Evolutionary conservation across 306 rosid species (phyloP).

Genomic region (Clitoria ternatea): DNA sequence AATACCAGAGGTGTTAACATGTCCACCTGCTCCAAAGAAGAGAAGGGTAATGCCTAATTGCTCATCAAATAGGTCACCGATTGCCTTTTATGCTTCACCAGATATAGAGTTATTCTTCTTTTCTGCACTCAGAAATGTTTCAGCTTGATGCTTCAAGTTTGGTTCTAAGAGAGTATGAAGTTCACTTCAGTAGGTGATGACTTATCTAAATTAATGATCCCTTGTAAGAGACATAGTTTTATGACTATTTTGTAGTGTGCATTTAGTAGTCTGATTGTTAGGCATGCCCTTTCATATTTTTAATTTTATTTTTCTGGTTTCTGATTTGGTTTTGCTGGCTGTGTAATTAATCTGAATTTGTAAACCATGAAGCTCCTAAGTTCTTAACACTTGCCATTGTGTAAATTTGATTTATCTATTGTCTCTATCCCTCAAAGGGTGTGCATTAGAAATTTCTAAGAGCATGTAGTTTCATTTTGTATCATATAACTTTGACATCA

Average conservation of each 20-base stretch:
- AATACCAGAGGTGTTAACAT: conserved; percentile 41
- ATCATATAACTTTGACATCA: neutral
- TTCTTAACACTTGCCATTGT: neutral
- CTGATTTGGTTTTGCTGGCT: neutral
- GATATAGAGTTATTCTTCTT: conserved; percentile 53
- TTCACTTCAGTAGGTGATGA: conserved; percentile 20
- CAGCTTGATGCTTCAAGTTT: conserved; percentile 1
- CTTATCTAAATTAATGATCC: conserved; percentile 10
- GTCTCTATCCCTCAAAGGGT: neutral
- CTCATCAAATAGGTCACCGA: conserved; percentile 26
- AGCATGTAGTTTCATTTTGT: neutral
- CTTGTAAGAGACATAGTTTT: conserved; percentile 4
- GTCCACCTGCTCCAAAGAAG: conserved; percentile 71
- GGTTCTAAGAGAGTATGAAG: neutral
- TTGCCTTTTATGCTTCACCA: conserved; percentile 36
- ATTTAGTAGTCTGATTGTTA: neutral
- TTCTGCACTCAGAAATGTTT: conserved; percentile 37
- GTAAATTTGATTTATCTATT: neutral
- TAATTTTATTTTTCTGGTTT: neutral
- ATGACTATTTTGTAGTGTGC: conserved; percentile 14
- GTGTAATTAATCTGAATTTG: neutral
- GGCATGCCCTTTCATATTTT: neutral
- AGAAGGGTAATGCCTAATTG: conserved; percentile 30
- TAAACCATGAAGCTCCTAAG: neutral
- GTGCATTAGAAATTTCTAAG: neutral